phyloP scores from a whole-genome alignment of 1,284 basidiomycete species.

The Ganoderma leucocontextum region DNA sequence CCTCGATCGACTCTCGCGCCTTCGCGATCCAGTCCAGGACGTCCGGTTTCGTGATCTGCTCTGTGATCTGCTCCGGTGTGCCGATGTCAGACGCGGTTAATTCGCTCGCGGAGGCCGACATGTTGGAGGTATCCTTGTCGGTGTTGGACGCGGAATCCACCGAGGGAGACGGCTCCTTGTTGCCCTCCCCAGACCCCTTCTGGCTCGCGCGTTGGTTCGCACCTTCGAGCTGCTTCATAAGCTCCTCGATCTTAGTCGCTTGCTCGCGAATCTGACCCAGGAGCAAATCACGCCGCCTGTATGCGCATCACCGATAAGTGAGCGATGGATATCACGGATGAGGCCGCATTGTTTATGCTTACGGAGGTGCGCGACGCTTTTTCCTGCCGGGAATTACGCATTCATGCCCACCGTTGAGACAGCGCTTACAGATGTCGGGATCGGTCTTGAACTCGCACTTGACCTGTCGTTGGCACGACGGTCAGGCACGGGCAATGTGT shows the following conservation, averaged over 20 bases:
- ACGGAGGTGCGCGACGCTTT: constrained; percentile 80
- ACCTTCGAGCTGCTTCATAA: constrained; percentile 70
- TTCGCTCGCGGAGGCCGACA: constrained; percentile 28
- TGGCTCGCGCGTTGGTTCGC: constrained; percentile 39
- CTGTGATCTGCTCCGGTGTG: constrained; percentile 23
- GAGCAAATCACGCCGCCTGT: constrained; percentile 77
- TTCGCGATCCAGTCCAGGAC: constrained; percentile 78
- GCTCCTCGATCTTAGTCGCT: constrained; percentile 69
- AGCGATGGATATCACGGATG: background rate
- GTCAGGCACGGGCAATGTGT: background rate
- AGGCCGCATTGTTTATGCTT: constrained; percentile 39
- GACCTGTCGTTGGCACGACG: constrained; percentile 48
- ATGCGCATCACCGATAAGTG: background rate
- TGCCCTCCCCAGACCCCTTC: constrained; percentile 23
- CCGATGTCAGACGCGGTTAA: constrained; percentile 37
- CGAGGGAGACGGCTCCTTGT: constrained; percentile 29
- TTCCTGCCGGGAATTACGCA: constrained; percentile 81
- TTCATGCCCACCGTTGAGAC: constrained; percentile 68
- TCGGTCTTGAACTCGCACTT: constrained; percentile 76
- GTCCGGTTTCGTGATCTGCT: constrained; percentile 43
- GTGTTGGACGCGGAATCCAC: constrained; percentile 27
- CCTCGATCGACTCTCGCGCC: constrained; percentile 69
- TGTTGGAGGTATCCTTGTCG: constrained; percentile 28
- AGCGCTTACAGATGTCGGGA: constrained; percentile 75
- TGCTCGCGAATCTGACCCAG: constrained; percentile 77